Percentiles rank a stretch among this genome's conserved stretches.
These are phyloP conservation scores for Phytophthora boehmeriae DNA, from an alignment of 352 stramenopile species.

Conservation along the genomic window DNA sequence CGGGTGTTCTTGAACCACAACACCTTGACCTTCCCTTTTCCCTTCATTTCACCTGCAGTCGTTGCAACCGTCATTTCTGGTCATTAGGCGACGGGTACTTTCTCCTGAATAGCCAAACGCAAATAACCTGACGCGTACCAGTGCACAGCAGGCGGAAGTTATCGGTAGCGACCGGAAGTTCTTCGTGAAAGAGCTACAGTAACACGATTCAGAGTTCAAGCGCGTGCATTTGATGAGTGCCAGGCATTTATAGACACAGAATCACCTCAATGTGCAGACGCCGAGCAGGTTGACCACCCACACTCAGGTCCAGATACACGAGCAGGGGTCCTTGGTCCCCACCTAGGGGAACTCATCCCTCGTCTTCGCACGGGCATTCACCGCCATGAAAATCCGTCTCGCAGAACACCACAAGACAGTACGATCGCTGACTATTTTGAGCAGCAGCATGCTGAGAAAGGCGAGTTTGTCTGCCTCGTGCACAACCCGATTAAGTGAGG, in stretches of 20 bases:
- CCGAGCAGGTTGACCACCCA: conserved; percentile 53
- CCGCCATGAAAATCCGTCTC: conserved; percentile 37
- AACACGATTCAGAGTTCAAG: not conserved
- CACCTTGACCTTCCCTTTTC: conserved; percentile 49
- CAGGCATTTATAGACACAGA: not conserved
- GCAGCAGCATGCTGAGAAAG: not conserved
- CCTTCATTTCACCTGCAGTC: conserved; percentile 48
- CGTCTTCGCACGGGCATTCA: conserved; percentile 49
- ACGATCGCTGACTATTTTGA: conserved; percentile 27
- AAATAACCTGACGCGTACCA: conserved; percentile 22
- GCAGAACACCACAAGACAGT: too few relatives aligned
- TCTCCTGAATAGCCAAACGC: not conserved
- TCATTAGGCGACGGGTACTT: not conserved
- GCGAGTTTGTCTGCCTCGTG: conserved; percentile 1
- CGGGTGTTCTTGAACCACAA: conserved; percentile 94
- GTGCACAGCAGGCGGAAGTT: conserved; percentile 84
- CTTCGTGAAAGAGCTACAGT: conserved; percentile 69
- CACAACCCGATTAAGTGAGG: conserved; percentile 17
- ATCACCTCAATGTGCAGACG: conserved; percentile 72
- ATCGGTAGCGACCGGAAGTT: conserved; percentile 61
- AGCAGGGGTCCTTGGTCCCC: conserved; percentile 43
- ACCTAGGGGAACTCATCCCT: conserved; percentile 55
- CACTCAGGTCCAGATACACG: conserved; percentile 69
- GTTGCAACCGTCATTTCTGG: not conserved
- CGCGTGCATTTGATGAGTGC: not conserved